These are phyloP conservation scores for Pichia sp. DNA, from an alignment of 1,139 yeast species.

Conservation along the genomic window DNA sequence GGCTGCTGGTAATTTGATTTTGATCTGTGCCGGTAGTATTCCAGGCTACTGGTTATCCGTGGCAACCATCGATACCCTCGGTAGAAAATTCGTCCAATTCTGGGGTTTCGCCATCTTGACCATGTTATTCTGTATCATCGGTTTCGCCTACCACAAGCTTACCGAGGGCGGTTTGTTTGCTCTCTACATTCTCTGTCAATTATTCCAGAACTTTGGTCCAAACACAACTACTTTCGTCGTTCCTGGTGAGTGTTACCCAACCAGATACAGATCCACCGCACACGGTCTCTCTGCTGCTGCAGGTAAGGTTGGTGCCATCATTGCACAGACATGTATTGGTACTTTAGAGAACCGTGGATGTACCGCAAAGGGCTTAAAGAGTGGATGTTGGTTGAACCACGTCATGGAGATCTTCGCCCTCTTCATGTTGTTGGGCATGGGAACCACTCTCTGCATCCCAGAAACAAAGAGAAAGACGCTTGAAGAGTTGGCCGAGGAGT, in stretches of 20 bases:
- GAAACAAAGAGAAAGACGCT: slow-evolving; percentile 88
- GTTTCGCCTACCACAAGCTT: slow-evolving; percentile 72
- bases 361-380: slow-evolving; percentile 43
- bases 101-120: slow-evolving; percentile 71
- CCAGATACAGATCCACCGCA: slow-evolving; percentile 95
- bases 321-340: slow-evolving; percentile 90
- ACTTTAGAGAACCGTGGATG: slow-evolving; percentile 77
- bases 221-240: slow-evolving; percentile 92
- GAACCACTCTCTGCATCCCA: slow-evolving; percentile 65
- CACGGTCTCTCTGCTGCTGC: slow-evolving; percentile 96
- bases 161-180: slow-evolving; percentile 65
- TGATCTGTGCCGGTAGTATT: slow-evolving; percentile 86
- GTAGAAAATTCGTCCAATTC: slow-evolving; percentile 78
- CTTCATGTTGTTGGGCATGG: slow-evolving; percentile 78
- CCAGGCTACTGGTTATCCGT: slow-evolving; percentile 88
- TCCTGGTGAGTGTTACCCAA: slow-evolving; percentile 97
- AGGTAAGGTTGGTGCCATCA: slow-evolving; percentile 95
- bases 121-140: slow-evolving; percentile 63
- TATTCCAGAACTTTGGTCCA: slow-evolving; percentile 91
- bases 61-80: slow-evolving; percentile 71
- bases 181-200: slow-evolving; percentile 71
- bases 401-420: slow-evolving; percentile 90
- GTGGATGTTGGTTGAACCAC: slow-evolving; percentile 79
- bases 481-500: slow-evolving; percentile 72
- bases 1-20: slow-evolving; percentile 84